A percentile compares a stretch with the other conserved stretches of the same genome.
These are phyloP conservation scores for Mariannaea sp. DNA, from an alignment of 2,329 filamentous ascomycete genomes.

Conservation along the genomic window DNA sequence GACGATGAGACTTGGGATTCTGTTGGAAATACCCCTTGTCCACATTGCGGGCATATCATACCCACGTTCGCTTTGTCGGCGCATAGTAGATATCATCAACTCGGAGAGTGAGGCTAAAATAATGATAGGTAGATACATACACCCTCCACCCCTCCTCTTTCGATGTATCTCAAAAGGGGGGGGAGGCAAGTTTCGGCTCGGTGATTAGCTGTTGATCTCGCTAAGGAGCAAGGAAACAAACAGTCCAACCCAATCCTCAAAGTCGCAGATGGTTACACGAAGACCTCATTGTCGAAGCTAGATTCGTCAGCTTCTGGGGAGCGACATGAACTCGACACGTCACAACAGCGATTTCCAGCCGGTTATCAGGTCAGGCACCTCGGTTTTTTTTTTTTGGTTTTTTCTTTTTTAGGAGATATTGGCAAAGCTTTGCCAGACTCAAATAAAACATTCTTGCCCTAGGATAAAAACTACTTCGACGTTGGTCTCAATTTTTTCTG, in stretches of 20 bases:
- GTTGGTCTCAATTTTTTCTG: neutral
- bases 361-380: constrained; percentile 8
- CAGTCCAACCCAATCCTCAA: neutral
- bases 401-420: too few relatives aligned
- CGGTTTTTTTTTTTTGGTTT: too few relatives aligned
- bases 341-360: constrained; percentile 1
- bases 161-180: neutral
- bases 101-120: constrained; percentile 31
- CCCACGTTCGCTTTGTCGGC: constrained; percentile 63
- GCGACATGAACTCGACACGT: constrained; percentile 1
- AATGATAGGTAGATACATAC: neutral
- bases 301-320: constrained; percentile 1
- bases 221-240: constrained; percentile 4
- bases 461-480: too few relatives aligned
- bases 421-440: neutral
- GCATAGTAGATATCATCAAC: constrained; percentile 50
- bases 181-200: neutral
- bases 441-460: too few relatives aligned
- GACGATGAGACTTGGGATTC: constrained; percentile 39
- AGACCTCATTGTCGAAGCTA: constrained; percentile 6
- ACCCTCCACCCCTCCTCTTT: neutral
- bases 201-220: constrained; percentile 8
- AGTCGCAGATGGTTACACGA: constrained; percentile 14
- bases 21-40: constrained; percentile 44
- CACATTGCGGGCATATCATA: constrained; percentile 57